These are phyloP conservation scores for Yarrowia sp. DNA, from an alignment of 805 yeast genomes.

Conservation along the genomic window DNA sequence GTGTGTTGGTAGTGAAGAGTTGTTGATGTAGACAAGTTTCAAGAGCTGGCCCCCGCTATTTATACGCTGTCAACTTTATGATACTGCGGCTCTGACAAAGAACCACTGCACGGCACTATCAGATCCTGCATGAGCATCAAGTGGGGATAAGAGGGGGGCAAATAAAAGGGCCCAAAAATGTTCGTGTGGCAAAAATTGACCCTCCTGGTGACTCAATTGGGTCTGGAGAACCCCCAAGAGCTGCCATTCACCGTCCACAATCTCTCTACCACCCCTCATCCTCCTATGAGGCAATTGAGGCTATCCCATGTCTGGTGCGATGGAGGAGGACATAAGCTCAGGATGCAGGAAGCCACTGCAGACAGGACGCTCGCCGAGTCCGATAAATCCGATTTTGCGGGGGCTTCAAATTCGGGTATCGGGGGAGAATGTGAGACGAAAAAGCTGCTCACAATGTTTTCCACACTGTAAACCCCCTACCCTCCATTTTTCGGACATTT, in stretches of 20 bases:
- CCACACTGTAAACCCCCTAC: no score
- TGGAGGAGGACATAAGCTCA: conserved; percentile 1
- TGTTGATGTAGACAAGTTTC: background rate
- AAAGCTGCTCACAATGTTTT: background rate
- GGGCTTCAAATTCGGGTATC: background rate
- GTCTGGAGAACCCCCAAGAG: background rate
- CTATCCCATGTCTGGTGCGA: conserved; percentile 26
- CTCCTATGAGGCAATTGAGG: conserved; percentile 28
- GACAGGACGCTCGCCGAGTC: background rate
- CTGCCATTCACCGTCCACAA: no score
- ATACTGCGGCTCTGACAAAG: conserved; percentile 9
- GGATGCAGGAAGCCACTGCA: conserved; percentile 25
- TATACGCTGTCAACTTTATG: conserved; percentile 13
- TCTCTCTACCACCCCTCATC: no score
- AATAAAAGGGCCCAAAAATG: background rate
- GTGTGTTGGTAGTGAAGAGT: background rate
- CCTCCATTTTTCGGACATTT: conserved; percentile 7
- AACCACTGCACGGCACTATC: conserved; percentile 35
- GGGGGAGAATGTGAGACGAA: no score
- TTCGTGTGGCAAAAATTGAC: no score
- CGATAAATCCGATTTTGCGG: conserved; percentile 21
- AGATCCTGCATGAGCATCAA: conserved; percentile 34
- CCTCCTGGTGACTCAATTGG: background rate
- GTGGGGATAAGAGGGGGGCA: background rate
- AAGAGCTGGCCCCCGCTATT: background rate